Evolutionary conservation across 208 protist genomes (phyloP), one percentile per base, ranked within the genome.

Genomic region (Leishmania martiniquensis): DNA sequence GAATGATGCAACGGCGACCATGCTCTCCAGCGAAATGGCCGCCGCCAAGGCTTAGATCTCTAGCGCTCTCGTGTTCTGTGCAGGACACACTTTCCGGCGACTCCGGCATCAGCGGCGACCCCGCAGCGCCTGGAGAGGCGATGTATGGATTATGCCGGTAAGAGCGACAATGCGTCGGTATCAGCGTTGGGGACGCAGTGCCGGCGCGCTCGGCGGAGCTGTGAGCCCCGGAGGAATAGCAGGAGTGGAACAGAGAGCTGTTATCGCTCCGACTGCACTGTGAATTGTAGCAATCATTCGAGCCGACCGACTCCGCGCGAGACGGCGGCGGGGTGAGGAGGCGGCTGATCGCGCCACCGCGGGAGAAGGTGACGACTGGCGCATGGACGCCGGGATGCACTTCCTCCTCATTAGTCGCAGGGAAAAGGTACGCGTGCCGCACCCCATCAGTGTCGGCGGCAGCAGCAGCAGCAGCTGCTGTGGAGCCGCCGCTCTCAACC

Each of bases 101-200:
- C 7, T 49, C 70, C 1, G 67, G 34, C 45, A 76, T 32, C 17
- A 73, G 49, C 3, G 57, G 73, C n/a, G 34, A 66, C 20, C 34
- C 25, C 7, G 77, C 37, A 2, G 79, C 62, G 73, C 52, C 10
- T 0, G 74, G 73, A 9, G 79, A 75, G 57, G 66, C 65, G 9
- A 77, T 37, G 32, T 83, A 83, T 1, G 79, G 79, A 37, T 83
- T 77, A 62, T 83, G 79, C 9, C 79, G 79, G 79, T 78, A 83
- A 3, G 54, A 74, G 65, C 37, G 70, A 60, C 47, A 39, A 34
- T 51, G 39, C 52, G 59, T 57, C 47, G 44, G 34, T 34, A 12
- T 22, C 59, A 55, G 42, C 52, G 66, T 70, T 25, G 45, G 12
- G 32, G 59, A 37, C 17, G 47, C 47, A 32, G 60, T 60, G 51